These are phyloP conservation scores for Saccharomycopsis selenospora DNA, from an alignment of 805 yeast species.

Conservation along the genomic window DNA sequence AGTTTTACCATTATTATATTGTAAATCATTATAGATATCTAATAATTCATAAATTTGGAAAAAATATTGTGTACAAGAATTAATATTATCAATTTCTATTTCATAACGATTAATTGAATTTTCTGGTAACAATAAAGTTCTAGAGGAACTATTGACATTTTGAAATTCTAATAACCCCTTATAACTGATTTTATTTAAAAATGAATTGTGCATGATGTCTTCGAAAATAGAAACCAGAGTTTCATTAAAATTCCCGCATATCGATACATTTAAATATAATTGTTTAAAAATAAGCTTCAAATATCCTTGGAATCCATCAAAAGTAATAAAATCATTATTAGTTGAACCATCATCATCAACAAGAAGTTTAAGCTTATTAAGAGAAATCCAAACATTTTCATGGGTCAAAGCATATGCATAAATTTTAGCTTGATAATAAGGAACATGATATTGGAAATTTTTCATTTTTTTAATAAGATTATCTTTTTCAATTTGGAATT, in stretches of 20 bases:
- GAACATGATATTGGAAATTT: conserved; percentile 66
- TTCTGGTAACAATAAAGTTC: conserved; percentile 37
- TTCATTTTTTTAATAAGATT: conserved; percentile 52
- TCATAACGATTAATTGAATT: conserved; percentile 41
- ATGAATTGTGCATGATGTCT: background rate
- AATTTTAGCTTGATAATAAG: conserved; percentile 69
- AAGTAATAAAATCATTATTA: conserved; percentile 43
- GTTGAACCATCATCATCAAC: conserved; percentile 26
- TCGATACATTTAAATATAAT: conserved; percentile 60
- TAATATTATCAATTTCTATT: conserved; percentile 51
- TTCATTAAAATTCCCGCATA: conserved; percentile 63
- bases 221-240: background rate
- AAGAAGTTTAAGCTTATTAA: conserved; percentile 50
- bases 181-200: background rate
- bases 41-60: conserved; percentile 52
- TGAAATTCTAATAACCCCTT: background rate
- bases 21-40: conserved; percentile 6
- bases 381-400: conserved; percentile 60
- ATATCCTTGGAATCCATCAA: conserved; percentile 39
- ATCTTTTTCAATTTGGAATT: conserved; percentile 64
- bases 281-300: conserved; percentile 35
- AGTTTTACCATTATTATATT: background rate
- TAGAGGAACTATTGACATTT: conserved; percentile 21
- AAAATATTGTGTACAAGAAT: conserved; percentile 76
- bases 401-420: conserved; percentile 58